Evolutionary conservation across 768 basidiomycete species (phyloP), one percentile per base, ranked within the genome.

Genomic region (Boletus sp.): DNA sequence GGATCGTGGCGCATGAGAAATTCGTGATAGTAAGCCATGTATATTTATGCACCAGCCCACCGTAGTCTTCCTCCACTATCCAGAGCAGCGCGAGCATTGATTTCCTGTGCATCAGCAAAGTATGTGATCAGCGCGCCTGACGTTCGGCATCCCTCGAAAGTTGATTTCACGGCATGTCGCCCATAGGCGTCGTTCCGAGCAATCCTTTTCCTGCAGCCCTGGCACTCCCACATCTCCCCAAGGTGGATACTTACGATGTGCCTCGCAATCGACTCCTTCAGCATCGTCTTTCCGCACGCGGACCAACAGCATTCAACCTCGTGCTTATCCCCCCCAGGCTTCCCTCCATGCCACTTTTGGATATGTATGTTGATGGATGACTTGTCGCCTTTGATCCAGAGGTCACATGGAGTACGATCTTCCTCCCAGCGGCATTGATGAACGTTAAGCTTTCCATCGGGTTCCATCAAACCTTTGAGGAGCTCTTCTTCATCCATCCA

Each of bases 201-300:
- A 23, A 52, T 30, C 34, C 39, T 44, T 27, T 64, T 55, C 27
- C 53, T 39, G 4, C 65, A 67, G 1, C 58, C 44, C 27, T 25
- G 29, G 30, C 62, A 67, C 19, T 49, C 25, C 58, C 53, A 60
- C n/a, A 49, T 47, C 50, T 64, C 53, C 9, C 30, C 53, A 1
- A 69, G 50, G 21, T 69, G 67, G 7, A 50, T 17, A 4, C 46
- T 41, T 0, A 62, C 40, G 0, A 68, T 30, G 13, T 68, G 64
- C 4, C 67, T 51, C 3, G 43, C 19, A 4, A 66, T 52, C 29
- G 61, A 64, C 29, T 64, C 64, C 37, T 66, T 69, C 9, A 51
- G 19, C 58, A 66, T 69, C 2, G 4, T 37, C 41, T 49, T 45
- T 2, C 33, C 42, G 23, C 61, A 69, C 19, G 19, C 23, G 0